A percentile compares a stretch with the other conserved stretches of the same genome.
Evolutionary conservation across 2,329 filamentous ascomycete species (phyloP).

Genomic region (Dactylellina haptotyla): DNA sequence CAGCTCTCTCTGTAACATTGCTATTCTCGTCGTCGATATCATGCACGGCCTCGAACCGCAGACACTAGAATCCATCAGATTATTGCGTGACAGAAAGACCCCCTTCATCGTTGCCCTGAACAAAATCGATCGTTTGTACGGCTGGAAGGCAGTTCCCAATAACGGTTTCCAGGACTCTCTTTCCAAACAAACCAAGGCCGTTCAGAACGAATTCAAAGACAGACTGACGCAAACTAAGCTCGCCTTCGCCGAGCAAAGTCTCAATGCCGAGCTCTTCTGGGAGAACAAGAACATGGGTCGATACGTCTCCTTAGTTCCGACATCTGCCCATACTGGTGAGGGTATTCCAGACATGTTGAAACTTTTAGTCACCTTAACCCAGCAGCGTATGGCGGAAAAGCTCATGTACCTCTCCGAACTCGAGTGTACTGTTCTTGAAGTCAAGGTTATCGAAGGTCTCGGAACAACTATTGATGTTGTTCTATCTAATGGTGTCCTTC

Average conservation of each 20-base stretch:
- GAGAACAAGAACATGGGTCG: constrained; percentile 98
- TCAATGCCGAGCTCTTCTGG: constrained; percentile 96
- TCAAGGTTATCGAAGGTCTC: constrained; percentile 98
- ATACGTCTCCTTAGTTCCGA: constrained; percentile 94
- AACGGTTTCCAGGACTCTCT: constrained; percentile 97
- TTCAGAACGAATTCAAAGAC: constrained; percentile 93
- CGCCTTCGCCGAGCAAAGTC: constrained; percentile 93
- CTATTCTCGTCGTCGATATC: constrained; percentile 98
- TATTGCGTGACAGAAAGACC: constrained; percentile 91
- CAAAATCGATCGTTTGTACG: constrained; percentile 99
- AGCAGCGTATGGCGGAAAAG: constrained; percentile 95
- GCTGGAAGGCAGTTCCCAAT: constrained; percentile 98
- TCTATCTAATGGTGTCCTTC: constrained; percentile 91
- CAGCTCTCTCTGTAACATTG: constrained; percentile 98
- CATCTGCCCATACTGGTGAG: constrained; percentile 97
- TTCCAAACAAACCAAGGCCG: constrained; percentile 86
- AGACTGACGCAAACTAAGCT: constrained; percentile 90
- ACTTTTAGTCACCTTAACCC: constrained; percentile 88
- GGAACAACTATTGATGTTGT: constrained; percentile 99
- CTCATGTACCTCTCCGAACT: constrained; percentile 99
- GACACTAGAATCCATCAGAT: constrained; percentile 94
- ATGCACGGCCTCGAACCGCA: constrained; percentile 99
- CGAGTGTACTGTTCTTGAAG: constrained; percentile 96
- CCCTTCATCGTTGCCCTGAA: constrained; percentile 98
- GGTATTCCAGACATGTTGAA: constrained; percentile 99